phyloP scores from a whole-genome alignment of 164 flowering plant species.

The Paratinospora sagittata region DNA sequence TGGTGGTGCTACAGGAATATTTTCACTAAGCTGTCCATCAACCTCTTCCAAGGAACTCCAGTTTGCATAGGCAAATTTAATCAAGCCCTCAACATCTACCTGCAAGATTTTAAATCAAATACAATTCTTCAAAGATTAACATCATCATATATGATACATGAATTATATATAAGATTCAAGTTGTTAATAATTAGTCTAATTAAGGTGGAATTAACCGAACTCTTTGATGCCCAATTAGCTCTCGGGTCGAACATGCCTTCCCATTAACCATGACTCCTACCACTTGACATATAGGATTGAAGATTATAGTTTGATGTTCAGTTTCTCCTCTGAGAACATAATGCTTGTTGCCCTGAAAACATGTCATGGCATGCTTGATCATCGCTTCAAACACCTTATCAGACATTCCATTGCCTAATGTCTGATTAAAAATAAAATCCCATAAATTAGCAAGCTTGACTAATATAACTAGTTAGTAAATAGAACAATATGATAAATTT shows the following conservation, averaged over 20 bases:
- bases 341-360: slow-evolving; percentile 41
- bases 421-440: slow-evolving; percentile 28
- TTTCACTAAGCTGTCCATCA: slow-evolving; percentile 10
- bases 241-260: slow-evolving; percentile 12
- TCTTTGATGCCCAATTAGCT: slow-evolving; percentile 7
- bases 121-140: not conserved
- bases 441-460: no score
- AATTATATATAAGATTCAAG: no score
- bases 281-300: slow-evolving; percentile 57
- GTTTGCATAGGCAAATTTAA: slow-evolving; percentile 20
- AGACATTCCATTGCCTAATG: slow-evolving; percentile 64
- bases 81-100: slow-evolving; percentile 20
- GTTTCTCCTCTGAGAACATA: slow-evolving; percentile 22
- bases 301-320: slow-evolving; percentile 19
- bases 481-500: no score
- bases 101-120: slow-evolving; percentile 6
- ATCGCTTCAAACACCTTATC: slow-evolving; percentile 66
- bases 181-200: no score
- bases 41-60: slow-evolving; percentile 29
- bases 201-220: not conserved
- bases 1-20: slow-evolving; percentile 5
- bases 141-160: no score
- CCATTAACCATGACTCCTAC: slow-evolving; percentile 33
- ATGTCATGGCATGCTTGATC: slow-evolving; percentile 51
- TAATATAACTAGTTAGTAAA: no score